Conservation (phyloP, 2,329 filamentous ascomycete species). For the Cladophialophora carrionii region DNA sequence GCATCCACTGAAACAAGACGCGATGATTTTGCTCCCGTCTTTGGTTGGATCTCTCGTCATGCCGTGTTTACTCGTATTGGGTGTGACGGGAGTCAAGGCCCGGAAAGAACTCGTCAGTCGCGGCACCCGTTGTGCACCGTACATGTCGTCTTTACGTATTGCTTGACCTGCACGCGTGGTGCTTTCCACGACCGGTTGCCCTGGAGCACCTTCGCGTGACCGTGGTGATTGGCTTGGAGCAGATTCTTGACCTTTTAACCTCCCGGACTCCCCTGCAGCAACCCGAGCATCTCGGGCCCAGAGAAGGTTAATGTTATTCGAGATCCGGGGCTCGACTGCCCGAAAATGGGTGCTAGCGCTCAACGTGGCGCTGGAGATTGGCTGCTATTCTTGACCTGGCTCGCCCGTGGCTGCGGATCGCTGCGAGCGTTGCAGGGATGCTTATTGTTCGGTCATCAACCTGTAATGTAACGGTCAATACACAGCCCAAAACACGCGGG, state of each 20-base stretch:
- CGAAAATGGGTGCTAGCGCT: conserved; percentile 4
- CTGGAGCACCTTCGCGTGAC: conserved; percentile 9
- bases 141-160: not conserved
- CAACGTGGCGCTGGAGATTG: conserved; percentile 21
- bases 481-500: conserved; percentile 12
- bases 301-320: conserved; percentile 1
- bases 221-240: conserved; percentile 15
- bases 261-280: conserved; percentile 25
- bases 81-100: not conserved
- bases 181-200: conserved; percentile 21
- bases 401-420: conserved; percentile 18
- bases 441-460: conserved; percentile 16
- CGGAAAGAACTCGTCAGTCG: not conserved
- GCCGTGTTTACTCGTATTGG: not conserved
- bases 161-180: conserved; percentile 12
- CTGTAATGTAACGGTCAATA: conserved; percentile 23
- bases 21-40: not conserved
- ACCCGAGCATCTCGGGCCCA: conserved; percentile 15
- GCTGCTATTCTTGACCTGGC: conserved; percentile 24
- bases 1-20: conserved; percentile 5
- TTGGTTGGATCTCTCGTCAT: not conserved
- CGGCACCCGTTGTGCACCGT: not conserved
- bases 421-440: conserved; percentile 17
- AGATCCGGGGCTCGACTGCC: conserved; percentile 12
- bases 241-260: conserved; percentile 1